Conservation (phyloP, 257 asterid species). For the Solanum okadae region DNA sequence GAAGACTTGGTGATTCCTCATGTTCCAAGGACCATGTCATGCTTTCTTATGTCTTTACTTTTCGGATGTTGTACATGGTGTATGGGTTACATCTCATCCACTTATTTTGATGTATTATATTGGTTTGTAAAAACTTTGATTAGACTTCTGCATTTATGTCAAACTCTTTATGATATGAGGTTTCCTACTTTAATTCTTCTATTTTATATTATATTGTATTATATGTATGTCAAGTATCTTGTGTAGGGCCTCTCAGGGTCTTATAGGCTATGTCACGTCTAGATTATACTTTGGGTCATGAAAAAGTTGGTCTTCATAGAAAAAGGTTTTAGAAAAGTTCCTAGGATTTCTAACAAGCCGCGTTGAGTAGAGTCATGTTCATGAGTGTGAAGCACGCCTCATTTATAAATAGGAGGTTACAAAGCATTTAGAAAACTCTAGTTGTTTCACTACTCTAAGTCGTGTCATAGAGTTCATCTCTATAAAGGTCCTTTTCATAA, state of each 20-base stretch:
- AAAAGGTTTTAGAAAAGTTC: neutral
- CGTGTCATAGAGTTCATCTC: neutral
- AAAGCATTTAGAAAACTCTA: too few relatives aligned
- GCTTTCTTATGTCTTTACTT: neutral
- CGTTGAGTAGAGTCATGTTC: neutral
- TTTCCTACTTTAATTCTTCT: too few relatives aligned
- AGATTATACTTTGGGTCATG: neutral
- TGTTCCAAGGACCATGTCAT: neutral
- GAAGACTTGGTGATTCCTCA: neutral
- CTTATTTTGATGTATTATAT: neutral
- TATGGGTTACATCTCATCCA: neutral
- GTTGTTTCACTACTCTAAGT: neutral
- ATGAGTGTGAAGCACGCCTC: neutral
- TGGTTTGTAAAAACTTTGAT: neutral
- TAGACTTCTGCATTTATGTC: neutral
- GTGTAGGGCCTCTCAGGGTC: neutral
- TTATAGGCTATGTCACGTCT: neutral
- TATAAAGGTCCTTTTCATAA: too few relatives aligned
- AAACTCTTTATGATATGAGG: neutral
- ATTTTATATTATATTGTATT: neutral
- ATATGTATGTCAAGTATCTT: neutral
- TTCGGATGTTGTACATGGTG: neutral
- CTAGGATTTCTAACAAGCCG: neutral
- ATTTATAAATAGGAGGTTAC: neutral
- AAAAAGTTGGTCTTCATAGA: neutral